These are phyloP conservation scores for Tricholoma bakamatsutake DNA, from an alignment of 768 basidiomycete species.

Conservation along the genomic window DNA sequence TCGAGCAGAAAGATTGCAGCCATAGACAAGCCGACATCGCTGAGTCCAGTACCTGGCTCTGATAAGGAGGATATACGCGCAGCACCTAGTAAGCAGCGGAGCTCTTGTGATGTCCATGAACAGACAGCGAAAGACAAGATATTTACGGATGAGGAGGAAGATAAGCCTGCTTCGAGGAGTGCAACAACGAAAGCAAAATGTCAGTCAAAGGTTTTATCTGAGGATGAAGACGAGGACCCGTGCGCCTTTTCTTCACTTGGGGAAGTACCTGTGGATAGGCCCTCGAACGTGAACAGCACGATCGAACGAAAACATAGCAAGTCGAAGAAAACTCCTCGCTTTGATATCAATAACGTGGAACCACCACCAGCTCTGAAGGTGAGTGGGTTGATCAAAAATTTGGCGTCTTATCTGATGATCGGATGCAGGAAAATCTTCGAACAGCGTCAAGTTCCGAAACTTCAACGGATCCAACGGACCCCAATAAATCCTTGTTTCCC, in stretches of 20 bases:
- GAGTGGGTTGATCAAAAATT: constrained; percentile 13
- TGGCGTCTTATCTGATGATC: not conserved
- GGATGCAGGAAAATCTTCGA: constrained; percentile 24
- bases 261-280: not conserved
- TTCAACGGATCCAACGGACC: constrained; percentile 3
- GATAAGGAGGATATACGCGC: constrained; percentile 18
- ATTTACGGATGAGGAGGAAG: constrained; percentile 15
- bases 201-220: constrained; percentile 5
- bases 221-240: constrained; percentile 12
- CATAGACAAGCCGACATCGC: constrained; percentile 12
- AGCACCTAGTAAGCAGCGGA: constrained; percentile 21
- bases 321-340: not conserved
- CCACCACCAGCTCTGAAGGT: not conserved
- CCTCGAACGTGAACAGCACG: constrained; percentile 12
- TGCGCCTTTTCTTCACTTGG: not conserved
- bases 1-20: not conserved
- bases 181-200: constrained; percentile 18
- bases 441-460: constrained; percentile 6
- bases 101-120: constrained; percentile 8
- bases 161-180: constrained; percentile 9
- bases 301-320: not conserved
- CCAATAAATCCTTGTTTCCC: constrained; percentile 11
- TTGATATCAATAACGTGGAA: not conserved
- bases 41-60: constrained; percentile 21
- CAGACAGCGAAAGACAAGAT: not conserved